Evolutionary conservation across 2,329 filamentous ascomycete species (phyloP).

Genomic region (Lasiodiplodia citricola): DNA sequence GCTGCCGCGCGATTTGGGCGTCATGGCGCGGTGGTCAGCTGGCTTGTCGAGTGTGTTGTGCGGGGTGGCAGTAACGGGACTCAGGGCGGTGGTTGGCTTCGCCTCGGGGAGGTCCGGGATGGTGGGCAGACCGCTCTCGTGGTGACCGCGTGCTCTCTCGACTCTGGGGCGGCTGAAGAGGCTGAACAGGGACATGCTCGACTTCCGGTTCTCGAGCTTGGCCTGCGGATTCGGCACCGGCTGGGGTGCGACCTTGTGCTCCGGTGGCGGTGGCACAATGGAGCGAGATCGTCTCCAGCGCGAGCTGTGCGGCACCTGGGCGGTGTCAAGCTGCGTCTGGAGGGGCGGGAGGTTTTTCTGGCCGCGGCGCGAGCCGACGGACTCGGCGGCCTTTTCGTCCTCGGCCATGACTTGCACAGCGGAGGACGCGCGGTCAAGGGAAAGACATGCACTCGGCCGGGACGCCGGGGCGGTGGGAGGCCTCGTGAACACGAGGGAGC

Average conservation of each 20-base stretch:
- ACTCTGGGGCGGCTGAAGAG: slow-evolving; percentile 58
- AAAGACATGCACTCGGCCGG: slow-evolving; percentile 15
- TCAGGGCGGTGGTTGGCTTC: slow-evolving; percentile 23
- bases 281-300: slow-evolving; percentile 46
- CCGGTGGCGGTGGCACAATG: slow-evolving; percentile 33
- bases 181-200: slow-evolving; percentile 56
- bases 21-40: neutral
- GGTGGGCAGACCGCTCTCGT: slow-evolving; percentile 48
- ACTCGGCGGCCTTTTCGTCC: slow-evolving; percentile 32
- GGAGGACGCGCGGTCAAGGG: slow-evolving; percentile 20
- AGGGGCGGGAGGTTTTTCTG: slow-evolving; percentile 33
- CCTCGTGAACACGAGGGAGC: slow-evolving; percentile 11
- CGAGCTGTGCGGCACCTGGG: slow-evolving; percentile 34
- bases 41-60: slow-evolving; percentile 2
- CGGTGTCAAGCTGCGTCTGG: slow-evolving; percentile 25
- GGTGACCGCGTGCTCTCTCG: slow-evolving; percentile 53
- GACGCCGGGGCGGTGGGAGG: slow-evolving; percentile 1
- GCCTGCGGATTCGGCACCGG: slow-evolving; percentile 13
- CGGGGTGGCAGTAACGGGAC: slow-evolving; percentile 22
- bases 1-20: slow-evolving; percentile 13
- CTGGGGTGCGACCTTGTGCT: slow-evolving; percentile 13
- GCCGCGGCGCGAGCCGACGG: slow-evolving; percentile 30
- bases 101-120: slow-evolving; percentile 35
- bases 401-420: slow-evolving; percentile 34
- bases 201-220: slow-evolving; percentile 41